These are phyloP conservation scores for Halophytophthora polymorphica DNA, from an alignment of 352 stramenopile species.

Conservation along the genomic window DNA sequence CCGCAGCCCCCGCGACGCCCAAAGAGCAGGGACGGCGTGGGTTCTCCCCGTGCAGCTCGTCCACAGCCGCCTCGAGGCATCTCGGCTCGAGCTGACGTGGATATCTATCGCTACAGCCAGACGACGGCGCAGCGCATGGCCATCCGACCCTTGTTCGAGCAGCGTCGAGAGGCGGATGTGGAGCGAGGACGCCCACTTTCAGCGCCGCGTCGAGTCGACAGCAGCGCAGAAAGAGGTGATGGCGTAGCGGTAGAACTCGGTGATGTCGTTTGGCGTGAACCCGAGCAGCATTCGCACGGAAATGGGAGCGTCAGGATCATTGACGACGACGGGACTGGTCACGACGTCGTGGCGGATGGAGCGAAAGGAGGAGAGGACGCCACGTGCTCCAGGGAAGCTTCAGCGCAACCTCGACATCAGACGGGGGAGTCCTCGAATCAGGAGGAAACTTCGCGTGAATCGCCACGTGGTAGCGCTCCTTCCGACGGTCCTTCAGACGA, in stretches of 20 bases:
- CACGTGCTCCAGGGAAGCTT: too few species aligned
- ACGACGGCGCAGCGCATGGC: constrained; percentile 49
- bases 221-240: constrained; percentile 3
- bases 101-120: constrained; percentile 67
- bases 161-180: constrained; percentile 43
- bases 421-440: not conserved
- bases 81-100: constrained; percentile 43
- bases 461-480: not conserved
- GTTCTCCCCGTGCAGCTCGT: constrained; percentile 27
- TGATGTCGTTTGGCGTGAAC: not conserved
- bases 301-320: not conserved
- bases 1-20: constrained; percentile 12
- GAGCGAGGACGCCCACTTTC: constrained; percentile 25
- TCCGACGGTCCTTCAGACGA: too few species aligned
- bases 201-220: constrained; percentile 14
- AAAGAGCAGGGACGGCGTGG: constrained; percentile 16
- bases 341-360: not conserved
- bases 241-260: not conserved
- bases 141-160: constrained; percentile 71
- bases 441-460: not conserved
- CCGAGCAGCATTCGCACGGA: not conserved
- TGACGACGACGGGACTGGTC: constrained; percentile 1
- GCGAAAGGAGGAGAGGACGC: not conserved
- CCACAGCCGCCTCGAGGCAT: constrained; percentile 39
- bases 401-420: too few species aligned